Evolutionary conservation across 2,329 filamentous ascomycete genomes (phyloP), one percentile per base, ranked within the genome.

Genomic region (Neofusicoccum laricinum): DNA sequence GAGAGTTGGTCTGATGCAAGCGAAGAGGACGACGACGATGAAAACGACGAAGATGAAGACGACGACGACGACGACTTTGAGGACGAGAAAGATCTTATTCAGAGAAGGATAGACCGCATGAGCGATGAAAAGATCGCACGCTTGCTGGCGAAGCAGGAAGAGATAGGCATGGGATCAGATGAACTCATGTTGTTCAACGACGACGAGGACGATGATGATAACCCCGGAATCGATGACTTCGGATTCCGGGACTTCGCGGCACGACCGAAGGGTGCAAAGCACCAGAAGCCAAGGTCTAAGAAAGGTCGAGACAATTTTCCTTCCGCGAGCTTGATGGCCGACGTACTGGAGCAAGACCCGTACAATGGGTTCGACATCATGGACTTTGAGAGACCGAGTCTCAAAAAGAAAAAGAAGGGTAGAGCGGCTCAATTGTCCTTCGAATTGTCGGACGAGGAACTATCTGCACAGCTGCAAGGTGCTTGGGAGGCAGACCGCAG

Each of bases 311-410:
- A 32, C 43, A 66, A 61, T 14, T 88, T 86, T 69, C 83, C 84
- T 15, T 80, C 81, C 41, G 86, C 85, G 5, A 80, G 80, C 50
- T 79, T 82, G 15, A 81, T 88, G 69, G 85, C 84, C 2, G 85
- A 87, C 71, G 80, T 82, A 0, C 77, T 88, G 2, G 84, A 87
- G n/a, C 76, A 79, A 67, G 83, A 86, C 68, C 84, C 85, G 64
- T 82, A 88, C 64, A 87, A 89, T 66, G 90, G 87, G 8, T 89
- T 97, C 67, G 92, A 97, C 71, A 81, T 96, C 49, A 94, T 95
- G 89, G 91, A 96, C 71, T 92, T 90, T 78, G 85, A 90, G 15
- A 84, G 88, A 30, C 87, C 88, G 1, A 92, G 87, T 61, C 75
- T 93, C 5, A 85, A 82, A 63, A 86, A 84, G 67, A 89, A 86